Conservation (phyloP, 179 eudicot species). For the Monotropa hypopitys region DNA sequence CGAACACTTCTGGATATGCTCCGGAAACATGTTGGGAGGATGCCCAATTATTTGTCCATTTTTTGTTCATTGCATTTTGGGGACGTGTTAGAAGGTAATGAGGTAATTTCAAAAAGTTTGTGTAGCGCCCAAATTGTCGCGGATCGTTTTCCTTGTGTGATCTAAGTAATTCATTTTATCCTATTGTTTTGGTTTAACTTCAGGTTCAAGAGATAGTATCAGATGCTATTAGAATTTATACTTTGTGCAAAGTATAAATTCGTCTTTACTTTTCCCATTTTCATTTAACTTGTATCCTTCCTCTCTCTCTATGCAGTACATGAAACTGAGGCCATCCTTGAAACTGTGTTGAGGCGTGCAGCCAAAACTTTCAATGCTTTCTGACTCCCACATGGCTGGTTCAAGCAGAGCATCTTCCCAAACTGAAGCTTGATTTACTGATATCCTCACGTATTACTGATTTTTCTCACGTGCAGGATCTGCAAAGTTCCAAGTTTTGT, state of each 20-base stretch:
- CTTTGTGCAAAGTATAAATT: neutral
- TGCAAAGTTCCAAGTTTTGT: constrained; percentile 21
- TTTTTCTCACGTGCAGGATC: constrained; percentile 19
- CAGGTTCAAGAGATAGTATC: neutral
- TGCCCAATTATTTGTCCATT: neutral
- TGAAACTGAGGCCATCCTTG: constrained; percentile 42
- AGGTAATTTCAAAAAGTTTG: neutral
- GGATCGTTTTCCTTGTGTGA: neutral
- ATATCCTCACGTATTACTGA: constrained; percentile 8
- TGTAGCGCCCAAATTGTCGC: neutral
- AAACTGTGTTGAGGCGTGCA: constrained; percentile 36
- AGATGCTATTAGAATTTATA: neutral
- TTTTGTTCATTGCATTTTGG: neutral
- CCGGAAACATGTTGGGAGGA: neutral
- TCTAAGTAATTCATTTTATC: neutral
- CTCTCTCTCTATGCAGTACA: constrained; percentile 27
- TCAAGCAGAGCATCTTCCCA: constrained; percentile 32
- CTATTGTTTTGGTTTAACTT: neutral
- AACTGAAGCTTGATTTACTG: constrained; percentile 32
- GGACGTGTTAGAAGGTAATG: neutral
- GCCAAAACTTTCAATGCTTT: constrained; percentile 19
- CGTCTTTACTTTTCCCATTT: neutral
- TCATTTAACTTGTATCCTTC: neutral
- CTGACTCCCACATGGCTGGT: constrained; percentile 26
- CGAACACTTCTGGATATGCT: neutral